Base-by-base conservation (phyloP, 495 filamentous ascomycete species). In the Friedmanniomyces endolithicus region DNA sequence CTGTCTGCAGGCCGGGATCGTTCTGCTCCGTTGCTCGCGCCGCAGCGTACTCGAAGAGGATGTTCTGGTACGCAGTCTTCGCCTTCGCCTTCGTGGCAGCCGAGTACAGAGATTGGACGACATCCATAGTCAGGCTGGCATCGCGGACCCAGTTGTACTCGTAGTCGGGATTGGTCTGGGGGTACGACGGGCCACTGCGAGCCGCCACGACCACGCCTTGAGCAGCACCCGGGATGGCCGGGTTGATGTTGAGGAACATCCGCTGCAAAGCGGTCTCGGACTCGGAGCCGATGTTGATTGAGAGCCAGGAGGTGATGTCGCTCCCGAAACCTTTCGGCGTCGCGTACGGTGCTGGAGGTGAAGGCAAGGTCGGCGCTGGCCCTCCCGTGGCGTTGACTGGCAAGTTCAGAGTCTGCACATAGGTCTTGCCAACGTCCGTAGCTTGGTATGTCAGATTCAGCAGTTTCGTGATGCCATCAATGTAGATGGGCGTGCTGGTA, bases 191-290 rank as follows among this genome's bases (percentile, higher is more conserved):
- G 7, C 57, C 57, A 27, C 57, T 56, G 9, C 57, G 56, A 24
- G 59, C 62, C 1, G 62, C 62, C 33, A 62, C 56, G n/a, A 62
- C 59, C 2, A 55, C 59, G 7, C 62, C 62, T 47, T 48, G 23
- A 6, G 35, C 59, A 17, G 59, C 59, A 12, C 59, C 60, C 0
- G 55, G 24, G 17, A 63, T 52, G 22, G 57, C 52, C 14, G 57
- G 57, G 33, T 64, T 59, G 56, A 64, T 57, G 45, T 64, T 64
- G 2, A 37, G 34, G 33, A 64, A 64, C 59, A 64, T 62, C 14
- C 44, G 34, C 23, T 22, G 23, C 24, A 56, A 41, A 3, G 55
- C 23, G 7, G 43, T 57, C 11, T 48, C 58, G 2, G 60, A 39
- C 43, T 64, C 55, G n/a, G 55, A 56, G 16, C 50, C 53, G 17